These are phyloP conservation scores for Leptomonas pyrrhocoris DNA, from an alignment of 208 protist genomes.

Conservation along the genomic window DNA sequence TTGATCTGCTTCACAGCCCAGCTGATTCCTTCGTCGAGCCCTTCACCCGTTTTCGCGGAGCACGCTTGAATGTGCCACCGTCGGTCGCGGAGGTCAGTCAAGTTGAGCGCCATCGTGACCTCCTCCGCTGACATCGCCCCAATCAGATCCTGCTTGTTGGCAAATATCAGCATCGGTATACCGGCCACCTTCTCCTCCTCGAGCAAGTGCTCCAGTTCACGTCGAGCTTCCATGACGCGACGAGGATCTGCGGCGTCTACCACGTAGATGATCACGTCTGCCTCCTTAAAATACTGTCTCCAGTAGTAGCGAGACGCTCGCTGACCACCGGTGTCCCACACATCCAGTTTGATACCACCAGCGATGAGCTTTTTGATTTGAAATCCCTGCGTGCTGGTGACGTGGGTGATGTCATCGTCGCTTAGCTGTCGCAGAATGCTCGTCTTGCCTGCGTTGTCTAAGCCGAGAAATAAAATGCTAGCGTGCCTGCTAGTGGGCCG, in stretches of 20 bases:
- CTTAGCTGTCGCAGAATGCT: slow-evolving; percentile 93
- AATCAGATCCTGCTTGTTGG: slow-evolving; percentile 98
- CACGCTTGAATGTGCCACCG: slow-evolving; percentile 95
- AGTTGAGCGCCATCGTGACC: slow-evolving; percentile 66
- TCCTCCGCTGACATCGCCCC: slow-evolving; percentile 80
- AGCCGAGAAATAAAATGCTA: slow-evolving; percentile 94
- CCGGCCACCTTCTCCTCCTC: slow-evolving; percentile 94
- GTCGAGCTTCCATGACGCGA: slow-evolving; percentile 89
- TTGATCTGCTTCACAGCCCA: slow-evolving; percentile 88
- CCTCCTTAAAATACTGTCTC: slow-evolving; percentile 96
- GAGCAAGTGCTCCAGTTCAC: slow-evolving; percentile 89
- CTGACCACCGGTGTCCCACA: slow-evolving; percentile 98
- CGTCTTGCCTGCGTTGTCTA: slow-evolving; percentile 98
- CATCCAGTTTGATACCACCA: slow-evolving; percentile 94
- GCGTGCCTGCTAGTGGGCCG: slow-evolving; percentile 82
- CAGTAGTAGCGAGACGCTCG: slow-evolving; percentile 95
- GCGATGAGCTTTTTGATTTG: slow-evolving; percentile 95
- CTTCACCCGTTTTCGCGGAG: slow-evolving; percentile 93
- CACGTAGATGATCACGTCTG: slow-evolving; percentile 94
- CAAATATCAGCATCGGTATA: slow-evolving; percentile 95
- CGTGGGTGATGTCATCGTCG: slow-evolving; percentile 92
- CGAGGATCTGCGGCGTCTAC: slow-evolving; percentile 91
- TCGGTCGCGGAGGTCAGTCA: slow-evolving; percentile 83
- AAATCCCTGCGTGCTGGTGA: slow-evolving; percentile 97
- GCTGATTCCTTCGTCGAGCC: slow-evolving; percentile 88